Base-by-base conservation (phyloP, 129 eudicot species). In the Tagetes patula region DNA sequence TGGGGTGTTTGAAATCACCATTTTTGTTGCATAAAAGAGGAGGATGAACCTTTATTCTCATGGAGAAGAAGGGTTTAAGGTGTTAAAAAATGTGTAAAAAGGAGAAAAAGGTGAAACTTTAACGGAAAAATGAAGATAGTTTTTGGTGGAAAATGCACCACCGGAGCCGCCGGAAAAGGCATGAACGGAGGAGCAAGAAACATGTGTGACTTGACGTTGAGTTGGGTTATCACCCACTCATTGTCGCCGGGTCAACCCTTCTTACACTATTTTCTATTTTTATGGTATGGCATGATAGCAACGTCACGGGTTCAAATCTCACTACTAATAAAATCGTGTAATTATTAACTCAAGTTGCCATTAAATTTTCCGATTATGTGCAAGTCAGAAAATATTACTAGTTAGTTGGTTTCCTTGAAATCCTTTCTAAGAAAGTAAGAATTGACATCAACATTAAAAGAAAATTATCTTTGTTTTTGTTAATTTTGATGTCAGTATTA, bases 171-270 rank as follows among this genome's bases (percentile, higher is more conserved):
- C 84, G 82, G 82, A 50, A 70, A 78, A 78, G 82, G 77, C 71
- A 76, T 62, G 61, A 67, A 67, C 60, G 80, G 84, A 67, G 82
- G 72, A 63, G 77, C 50, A 37, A 67, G 72, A 77, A 48, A 59
- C 85, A 82, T 77, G 85, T 76, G 82, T 72, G 56, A 55, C 65
- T 72, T 77, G 85, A 72, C 76, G 75, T 81, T 49, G 69, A 72
- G 55, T 43, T n/a, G 66, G 54, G 74, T 66, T 71, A 65, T 59
- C 79, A 43, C 49, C 77, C 70, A 70, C 77, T 56, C 10, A 55
- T 12, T 0, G 37, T 27, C 41, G 13, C 45, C 67, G 49, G 74
- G 80, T 54, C 65, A 76, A 77, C 46, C 81, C 33, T 3, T 76
- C 80, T 76, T 67, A 59, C 38, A 43, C 74, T 42, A 20, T 20